Evolutionary conservation across 805 yeast genomes (phyloP).

Genomic region (Wickerhamiella siamensis): DNA sequence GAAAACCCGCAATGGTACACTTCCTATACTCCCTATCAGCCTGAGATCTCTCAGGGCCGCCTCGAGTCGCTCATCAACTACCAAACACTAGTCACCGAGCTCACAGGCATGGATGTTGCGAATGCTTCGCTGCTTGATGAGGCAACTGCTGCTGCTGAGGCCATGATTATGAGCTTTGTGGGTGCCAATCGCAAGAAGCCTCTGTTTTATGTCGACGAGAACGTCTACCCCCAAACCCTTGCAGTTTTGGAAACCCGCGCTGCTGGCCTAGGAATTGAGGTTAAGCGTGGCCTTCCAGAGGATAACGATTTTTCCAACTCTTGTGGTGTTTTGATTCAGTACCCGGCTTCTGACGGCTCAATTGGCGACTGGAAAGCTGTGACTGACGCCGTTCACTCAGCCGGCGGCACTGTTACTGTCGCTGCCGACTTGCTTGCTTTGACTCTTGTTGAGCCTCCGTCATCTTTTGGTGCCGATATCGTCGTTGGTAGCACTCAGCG

Average conservation of each 20-base stretch:
- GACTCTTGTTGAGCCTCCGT: constrained; percentile 72
- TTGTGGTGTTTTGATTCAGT: constrained; percentile 79
- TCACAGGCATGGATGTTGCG: constrained; percentile 89
- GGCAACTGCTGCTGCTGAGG: constrained; percentile 96
- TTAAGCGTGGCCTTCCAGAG: constrained; percentile 35
- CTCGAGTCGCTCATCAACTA: constrained; percentile 77
- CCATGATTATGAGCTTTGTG: constrained; percentile 73
- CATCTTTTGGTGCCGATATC: constrained; percentile 78
- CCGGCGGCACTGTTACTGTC: constrained; percentile 64
- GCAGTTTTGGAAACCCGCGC: constrained; percentile 73
- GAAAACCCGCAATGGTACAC: constrained; percentile 99
- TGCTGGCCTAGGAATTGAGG: constrained; percentile 49
- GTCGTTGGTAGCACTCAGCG: constrained; percentile 88
- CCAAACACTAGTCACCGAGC: constrained; percentile 81
- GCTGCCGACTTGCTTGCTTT: constrained; percentile 90
- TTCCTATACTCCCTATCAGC: constrained; percentile 96
- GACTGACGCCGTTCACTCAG: constrained; percentile 49
- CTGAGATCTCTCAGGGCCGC: constrained; percentile 95
- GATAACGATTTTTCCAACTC: constrained; percentile 28
- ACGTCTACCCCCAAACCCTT: constrained; percentile 74
- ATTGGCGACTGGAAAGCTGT: constrained; percentile 39
- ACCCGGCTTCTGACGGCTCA: constrained; percentile 78
- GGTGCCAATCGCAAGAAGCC: constrained; percentile 50
- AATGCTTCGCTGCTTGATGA: constrained; percentile 92
- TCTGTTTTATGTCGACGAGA: constrained; percentile 57